Conservation (phyloP, 2,329 filamentous ascomycete species). For the Fusarium caatingaense region DNA sequence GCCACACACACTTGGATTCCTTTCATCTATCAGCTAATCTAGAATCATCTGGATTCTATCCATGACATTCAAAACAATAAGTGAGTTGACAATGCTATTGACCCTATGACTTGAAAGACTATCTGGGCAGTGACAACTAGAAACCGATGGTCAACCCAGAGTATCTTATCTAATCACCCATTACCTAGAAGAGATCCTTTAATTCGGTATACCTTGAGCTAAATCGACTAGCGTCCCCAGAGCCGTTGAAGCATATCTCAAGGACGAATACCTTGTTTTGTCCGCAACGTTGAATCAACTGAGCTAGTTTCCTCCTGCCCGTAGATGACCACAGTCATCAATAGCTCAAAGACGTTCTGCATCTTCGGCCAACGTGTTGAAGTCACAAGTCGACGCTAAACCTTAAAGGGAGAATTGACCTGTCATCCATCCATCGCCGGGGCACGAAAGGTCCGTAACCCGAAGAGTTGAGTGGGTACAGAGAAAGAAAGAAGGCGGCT, state of each 20-base stretch:
- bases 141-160: background rate
- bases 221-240: background rate
- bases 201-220: background rate
- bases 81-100: background rate
- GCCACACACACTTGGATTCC: constrained; percentile 3
- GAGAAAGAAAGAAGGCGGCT: background rate
- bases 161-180: background rate
- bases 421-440: constrained; percentile 22
- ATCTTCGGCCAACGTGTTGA: constrained; percentile 26
- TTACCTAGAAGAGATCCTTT: background rate
- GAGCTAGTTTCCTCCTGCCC: background rate
- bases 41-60: background rate
- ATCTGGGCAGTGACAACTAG: background rate
- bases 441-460: constrained; percentile 25
- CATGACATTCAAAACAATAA: background rate
- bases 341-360: constrained; percentile 20
- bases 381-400: constrained; percentile 24
- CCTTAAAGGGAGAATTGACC: constrained; percentile 20
- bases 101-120: background rate
- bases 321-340: background rate
- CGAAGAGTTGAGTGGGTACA: constrained; percentile 29
- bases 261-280: background rate
- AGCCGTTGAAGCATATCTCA: constrained; percentile 2
- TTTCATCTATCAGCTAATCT: background rate
- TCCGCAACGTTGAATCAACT: background rate